Percentiles rank a stretch among this genome's conserved stretches.
These are phyloP conservation scores for Abortiporus biennis DNA, from an alignment of 1,284 basidiomycete species.

Conservation along the genomic window DNA sequence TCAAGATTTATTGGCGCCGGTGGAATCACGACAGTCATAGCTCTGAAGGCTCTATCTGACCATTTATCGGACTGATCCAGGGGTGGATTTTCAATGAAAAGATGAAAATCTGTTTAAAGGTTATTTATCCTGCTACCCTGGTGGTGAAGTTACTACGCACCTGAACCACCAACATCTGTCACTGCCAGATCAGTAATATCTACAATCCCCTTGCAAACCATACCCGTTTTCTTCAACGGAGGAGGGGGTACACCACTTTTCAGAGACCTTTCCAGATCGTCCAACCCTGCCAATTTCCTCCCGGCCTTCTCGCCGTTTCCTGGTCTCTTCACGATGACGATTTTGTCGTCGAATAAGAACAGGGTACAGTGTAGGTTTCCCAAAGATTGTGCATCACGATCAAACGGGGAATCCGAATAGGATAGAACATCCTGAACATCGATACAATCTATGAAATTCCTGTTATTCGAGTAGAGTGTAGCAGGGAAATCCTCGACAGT, in stretches of 20 bases:
- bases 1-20: slow-evolving; percentile 60
- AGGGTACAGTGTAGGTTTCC: slow-evolving; percentile 76
- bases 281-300: slow-evolving; percentile 73
- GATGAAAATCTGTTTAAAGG: slow-evolving; percentile 63
- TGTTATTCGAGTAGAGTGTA: slow-evolving; percentile 77
- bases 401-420: slow-evolving; percentile 26
- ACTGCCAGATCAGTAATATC: slow-evolving; percentile 82
- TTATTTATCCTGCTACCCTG: neutral
- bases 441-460: slow-evolving; percentile 88
- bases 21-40: slow-evolving; percentile 66
- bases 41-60: slow-evolving; percentile 77
- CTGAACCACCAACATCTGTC: slow-evolving; percentile 79
- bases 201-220: slow-evolving; percentile 84
- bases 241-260: slow-evolving; percentile 52
- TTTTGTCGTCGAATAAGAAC: slow-evolving; percentile 93
- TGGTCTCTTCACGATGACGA: slow-evolving; percentile 88
- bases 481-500: slow-evolving; percentile 92
- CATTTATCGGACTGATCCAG: slow-evolving; percentile 77
- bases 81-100: slow-evolving; percentile 79
- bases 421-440: slow-evolving; percentile 84
- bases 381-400: slow-evolving; percentile 8
- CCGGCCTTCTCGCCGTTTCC: slow-evolving; percentile 70
- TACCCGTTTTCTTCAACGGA: slow-evolving; percentile 70
- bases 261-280: slow-evolving; percentile 73
- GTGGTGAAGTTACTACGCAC: slow-evolving; percentile 33